phyloP scores from a whole-genome alignment of 257 asterid species.

The Solanum appendiculatum region DNA sequence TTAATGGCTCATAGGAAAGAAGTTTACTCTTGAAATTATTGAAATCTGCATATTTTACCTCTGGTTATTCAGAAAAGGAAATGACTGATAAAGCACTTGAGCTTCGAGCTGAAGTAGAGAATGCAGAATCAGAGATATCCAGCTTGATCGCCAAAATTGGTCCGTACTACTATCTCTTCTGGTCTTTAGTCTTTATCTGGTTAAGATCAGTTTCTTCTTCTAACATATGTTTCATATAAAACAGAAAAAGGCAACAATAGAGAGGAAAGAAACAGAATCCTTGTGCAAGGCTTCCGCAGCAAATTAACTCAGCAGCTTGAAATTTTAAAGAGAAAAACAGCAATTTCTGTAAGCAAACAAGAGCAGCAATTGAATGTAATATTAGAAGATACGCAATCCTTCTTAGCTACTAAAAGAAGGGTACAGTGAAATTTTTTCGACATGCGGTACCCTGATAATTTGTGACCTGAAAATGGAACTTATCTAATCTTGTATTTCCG shows the following conservation, averaged over 20 bases:
- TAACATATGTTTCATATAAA: not conserved
- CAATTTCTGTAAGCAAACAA: conserved; percentile 24
- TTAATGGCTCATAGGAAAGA: not conserved
- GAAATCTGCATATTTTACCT: not conserved
- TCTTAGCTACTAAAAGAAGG: conserved; percentile 30
- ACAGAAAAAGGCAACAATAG: conserved; percentile 34
- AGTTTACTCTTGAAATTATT: not conserved
- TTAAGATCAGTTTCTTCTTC: not conserved
- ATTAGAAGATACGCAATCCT: conserved; percentile 26
- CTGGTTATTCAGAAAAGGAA: conserved; percentile 18
- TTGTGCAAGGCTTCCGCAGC: conserved; percentile 14
- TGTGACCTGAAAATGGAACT: not conserved
- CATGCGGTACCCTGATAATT: not conserved
- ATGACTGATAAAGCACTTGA: conserved; percentile 33
- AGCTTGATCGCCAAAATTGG: conserved; percentile 27
- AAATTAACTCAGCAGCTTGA: conserved; percentile 42
- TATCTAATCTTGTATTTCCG: not conserved
- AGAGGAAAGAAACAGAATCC: conserved; percentile 33
- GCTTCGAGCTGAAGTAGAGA: conserved; percentile 38
- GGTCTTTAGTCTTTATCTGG: not conserved
- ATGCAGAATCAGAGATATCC: conserved; percentile 29
- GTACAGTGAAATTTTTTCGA: conserved; percentile 5
- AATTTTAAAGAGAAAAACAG: conserved; percentile 19
- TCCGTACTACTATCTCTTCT: not conserved
- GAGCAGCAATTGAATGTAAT: conserved; percentile 32